Base-by-base conservation (phyloP, 2,329 filamentous ascomycete genomes). In the Stemphylium lycopersici region DNA sequence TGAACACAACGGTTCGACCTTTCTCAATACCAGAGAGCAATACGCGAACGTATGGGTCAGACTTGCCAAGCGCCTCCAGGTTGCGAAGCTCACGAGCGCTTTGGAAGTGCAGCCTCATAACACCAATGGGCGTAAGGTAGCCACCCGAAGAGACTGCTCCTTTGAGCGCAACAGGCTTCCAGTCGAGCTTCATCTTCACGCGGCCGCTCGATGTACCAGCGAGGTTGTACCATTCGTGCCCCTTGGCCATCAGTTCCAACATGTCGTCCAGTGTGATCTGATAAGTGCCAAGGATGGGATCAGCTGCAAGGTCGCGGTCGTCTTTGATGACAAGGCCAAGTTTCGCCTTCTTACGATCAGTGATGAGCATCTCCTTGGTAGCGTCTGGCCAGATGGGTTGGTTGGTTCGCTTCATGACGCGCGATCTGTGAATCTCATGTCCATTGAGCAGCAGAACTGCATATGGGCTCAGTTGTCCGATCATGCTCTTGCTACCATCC, bases 181-280 rank as follows among this genome's bases (percentile, higher is more conserved):
- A 99, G 67, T 97, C 89, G 3, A 96, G 84, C 71, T 85, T 90
- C 84, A 99, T 86, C 79, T 98, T 97, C 55, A 87, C 91, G 62
- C 92, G 90, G 26, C 95, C 95, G 18, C 86, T 88, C 71, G 91
- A 90, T 47, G 85, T 88, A 7, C 90, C 91, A 39, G 89, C 83
- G 24, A 99, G 83, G 58, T 93, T 91, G 80, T 93, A 99, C 95
- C 95, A 99, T 66, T 98, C 92, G 67, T 96, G 90, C 37, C 95
- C 93, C 77, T 96, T 95, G 41, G 87, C 87, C 85, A 90, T 96
- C 73, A 93, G 84, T 51, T 93, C 91, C 22, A 98, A 79, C 85
- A 99, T 90, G 67, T 98, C 93, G 60, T 96, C 90, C 22, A 99
- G 81, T 77, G 93, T 96, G 77, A 99, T 96, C 74, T 98, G 92